Evolutionary conservation across 2,329 filamentous ascomycete species (phyloP).

Genomic region (Coleophoma crateriformis): DNA sequence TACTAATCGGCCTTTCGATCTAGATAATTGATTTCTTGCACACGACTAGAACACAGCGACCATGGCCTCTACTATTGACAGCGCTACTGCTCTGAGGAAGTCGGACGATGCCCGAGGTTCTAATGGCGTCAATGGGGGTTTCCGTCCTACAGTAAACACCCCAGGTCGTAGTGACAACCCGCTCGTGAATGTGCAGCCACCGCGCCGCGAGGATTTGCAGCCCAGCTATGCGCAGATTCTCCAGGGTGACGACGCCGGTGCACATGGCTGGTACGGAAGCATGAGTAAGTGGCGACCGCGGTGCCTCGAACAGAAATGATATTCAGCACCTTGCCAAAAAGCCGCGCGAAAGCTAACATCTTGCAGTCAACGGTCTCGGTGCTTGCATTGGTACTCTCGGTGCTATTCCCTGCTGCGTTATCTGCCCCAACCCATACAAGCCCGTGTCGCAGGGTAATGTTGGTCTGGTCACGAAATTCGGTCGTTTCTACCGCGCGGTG

Average conservation of each 20-base stretch:
- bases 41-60: neutral
- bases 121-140: slow-evolving; percentile 11
- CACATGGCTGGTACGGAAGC: slow-evolving; percentile 81
- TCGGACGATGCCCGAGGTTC: neutral
- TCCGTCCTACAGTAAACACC: slow-evolving; percentile 8
- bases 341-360: neutral
- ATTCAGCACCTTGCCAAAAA: too few species aligned
- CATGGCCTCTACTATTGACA: neutral
- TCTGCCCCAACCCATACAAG: slow-evolving; percentile 95
- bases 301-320: too few species aligned
- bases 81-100: neutral
- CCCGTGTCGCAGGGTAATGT: slow-evolving; percentile 89
- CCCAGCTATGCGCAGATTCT: slow-evolving; percentile 62
- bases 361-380: slow-evolving; percentile 66
- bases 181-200: slow-evolving; percentile 70
- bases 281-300: slow-evolving; percentile 58
- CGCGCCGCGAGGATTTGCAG: slow-evolving; percentile 75
- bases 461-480: slow-evolving; percentile 92
- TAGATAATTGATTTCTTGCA: neutral
- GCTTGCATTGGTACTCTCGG: slow-evolving; percentile 70
- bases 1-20: neutral
- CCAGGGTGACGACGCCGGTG: slow-evolving; percentile 58
- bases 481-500: slow-evolving; percentile 88
- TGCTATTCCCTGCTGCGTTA: slow-evolving; percentile 84
- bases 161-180: slow-evolving; percentile 25